A percentile compares a stretch with the other conserved stretches of the same genome.
Evolutionary conservation across 192 early-diverging fungal genomes (phyloP).

Genomic region (Linnemannia exigua): DNA sequence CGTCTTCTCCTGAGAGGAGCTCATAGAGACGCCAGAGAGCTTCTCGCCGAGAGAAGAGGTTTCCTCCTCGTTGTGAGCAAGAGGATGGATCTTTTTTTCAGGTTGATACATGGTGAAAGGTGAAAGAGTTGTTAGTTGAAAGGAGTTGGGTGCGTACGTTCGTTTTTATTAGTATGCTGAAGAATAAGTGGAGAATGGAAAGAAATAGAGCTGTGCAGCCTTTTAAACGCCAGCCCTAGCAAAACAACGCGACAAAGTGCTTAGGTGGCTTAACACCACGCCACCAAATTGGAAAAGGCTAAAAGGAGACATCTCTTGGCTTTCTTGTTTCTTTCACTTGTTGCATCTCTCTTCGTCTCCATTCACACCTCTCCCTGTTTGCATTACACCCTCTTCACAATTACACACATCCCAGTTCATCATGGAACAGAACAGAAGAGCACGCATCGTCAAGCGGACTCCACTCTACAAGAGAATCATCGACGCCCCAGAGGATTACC

Average conservation of each 20-base stretch:
- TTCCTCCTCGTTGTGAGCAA: background rate
- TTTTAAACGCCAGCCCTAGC: too few species aligned
- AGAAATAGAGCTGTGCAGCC: too few species aligned
- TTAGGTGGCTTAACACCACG: background rate
- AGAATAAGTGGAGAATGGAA: background rate
- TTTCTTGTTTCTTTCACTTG: background rate
- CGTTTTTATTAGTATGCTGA: background rate
- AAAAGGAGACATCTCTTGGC: background rate
- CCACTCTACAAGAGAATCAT: slow-evolving; percentile 28
- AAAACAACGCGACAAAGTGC: background rate
- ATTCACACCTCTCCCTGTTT: background rate
- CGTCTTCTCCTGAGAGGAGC: background rate
- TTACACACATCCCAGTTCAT: background rate
- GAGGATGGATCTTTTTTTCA: background rate
- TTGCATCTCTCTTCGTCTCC: background rate
- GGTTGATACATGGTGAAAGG: background rate
- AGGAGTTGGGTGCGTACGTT: background rate
- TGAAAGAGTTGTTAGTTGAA: background rate
- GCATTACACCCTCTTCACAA: background rate
- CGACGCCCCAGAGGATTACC: slow-evolving; percentile 36
- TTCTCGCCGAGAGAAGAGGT: background rate
- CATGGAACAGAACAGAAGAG: slow-evolving; percentile 35
- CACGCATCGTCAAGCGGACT: slow-evolving; percentile 32
- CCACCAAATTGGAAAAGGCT: background rate
- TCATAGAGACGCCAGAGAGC: background rate